Evolutionary conservation across 768 basidiomycete species (phyloP).

Genomic region (Crepidotus variabilis): DNA sequence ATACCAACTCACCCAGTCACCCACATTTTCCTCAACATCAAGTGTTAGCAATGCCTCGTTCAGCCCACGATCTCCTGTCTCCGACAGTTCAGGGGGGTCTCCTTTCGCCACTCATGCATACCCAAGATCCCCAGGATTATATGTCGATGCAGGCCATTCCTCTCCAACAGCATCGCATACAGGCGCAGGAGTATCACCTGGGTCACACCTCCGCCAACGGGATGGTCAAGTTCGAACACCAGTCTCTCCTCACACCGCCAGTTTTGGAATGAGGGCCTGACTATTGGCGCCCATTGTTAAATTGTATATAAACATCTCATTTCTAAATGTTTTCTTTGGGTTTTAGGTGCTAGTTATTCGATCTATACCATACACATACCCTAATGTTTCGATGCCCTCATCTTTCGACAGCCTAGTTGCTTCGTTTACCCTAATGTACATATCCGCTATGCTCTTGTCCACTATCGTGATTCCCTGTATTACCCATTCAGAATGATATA

Average conservation of each 20-base stretch:
- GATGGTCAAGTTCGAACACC: constrained; percentile 41
- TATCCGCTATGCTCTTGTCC: background rate
- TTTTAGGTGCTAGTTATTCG: background rate
- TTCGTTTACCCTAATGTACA: background rate
- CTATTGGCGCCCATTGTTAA: background rate
- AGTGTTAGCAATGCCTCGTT: constrained; percentile 15
- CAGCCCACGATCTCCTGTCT: constrained; percentile 23
- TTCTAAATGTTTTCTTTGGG: background rate
- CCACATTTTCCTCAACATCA: constrained; percentile 25
- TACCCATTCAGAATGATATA: background rate
- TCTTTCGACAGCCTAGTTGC: background rate
- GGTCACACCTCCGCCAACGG: constrained; percentile 14
- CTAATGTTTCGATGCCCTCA: background rate
- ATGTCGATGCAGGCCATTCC: constrained; percentile 1
- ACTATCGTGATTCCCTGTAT: background rate
- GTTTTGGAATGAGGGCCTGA: constrained; percentile 48
- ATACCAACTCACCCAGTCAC: constrained; percentile 21
- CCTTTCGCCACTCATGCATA: constrained; percentile 13
- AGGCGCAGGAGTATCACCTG: constrained; percentile 11
- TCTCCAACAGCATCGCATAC: constrained; percentile 7
- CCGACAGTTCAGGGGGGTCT: constrained; percentile 12
- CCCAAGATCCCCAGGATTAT: constrained; percentile 13
- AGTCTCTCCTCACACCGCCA: constrained; percentile 41
- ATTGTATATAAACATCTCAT: background rate
- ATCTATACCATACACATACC: background rate